Evolutionary conservation across 1,284 basidiomycete species (phyloP).

Genomic region (Macrocybe sp.): DNA sequence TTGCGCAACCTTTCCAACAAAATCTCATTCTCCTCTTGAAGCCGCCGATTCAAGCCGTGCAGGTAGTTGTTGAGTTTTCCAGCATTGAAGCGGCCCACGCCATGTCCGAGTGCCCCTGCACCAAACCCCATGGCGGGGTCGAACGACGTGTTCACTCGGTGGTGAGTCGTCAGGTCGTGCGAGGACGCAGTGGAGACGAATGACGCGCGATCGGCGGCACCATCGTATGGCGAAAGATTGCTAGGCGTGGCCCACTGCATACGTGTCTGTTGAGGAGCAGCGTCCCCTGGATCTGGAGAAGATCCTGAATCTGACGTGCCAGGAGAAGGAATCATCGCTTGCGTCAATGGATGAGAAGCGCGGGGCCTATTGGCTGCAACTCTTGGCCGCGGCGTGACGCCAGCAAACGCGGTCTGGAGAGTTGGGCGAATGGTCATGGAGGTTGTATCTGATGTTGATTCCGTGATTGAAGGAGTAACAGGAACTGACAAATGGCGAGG

Average conservation of each 20-base stretch:
- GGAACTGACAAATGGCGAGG: conserved; percentile 37
- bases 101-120: conserved; percentile 47
- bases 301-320: conserved; percentile 26
- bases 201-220: conserved; percentile 45
- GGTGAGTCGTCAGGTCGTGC: conserved; percentile 77
- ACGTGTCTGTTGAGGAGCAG: conserved; percentile 10
- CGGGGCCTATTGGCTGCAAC: conserved; percentile 27
- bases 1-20: conserved; percentile 46
- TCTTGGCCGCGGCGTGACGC: conserved; percentile 55
- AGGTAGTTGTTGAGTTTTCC: conserved; percentile 78
- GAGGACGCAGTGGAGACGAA: conserved; percentile 78
- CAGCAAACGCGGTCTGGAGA: conserved; percentile 50
- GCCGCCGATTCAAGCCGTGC: conserved; percentile 71
- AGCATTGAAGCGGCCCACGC: conserved; percentile 70
- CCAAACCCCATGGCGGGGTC: conserved; percentile 72
- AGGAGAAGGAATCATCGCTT: conserved; percentile 35
- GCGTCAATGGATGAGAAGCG: conserved; percentile 58
- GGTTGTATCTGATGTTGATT: conserved; percentile 26
- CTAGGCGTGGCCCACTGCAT: conserved; percentile 17
- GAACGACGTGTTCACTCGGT: conserved; percentile 79
- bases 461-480: conserved; percentile 27
- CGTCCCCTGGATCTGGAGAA: conserved; percentile 11
- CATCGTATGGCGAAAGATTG: conserved; percentile 22
- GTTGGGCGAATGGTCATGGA: conserved; percentile 19
- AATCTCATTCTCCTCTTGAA: conserved; percentile 78